phyloP scores from a whole-genome alignment of 768 basidiomycete species.

The Leccinum sublutescens region DNA sequence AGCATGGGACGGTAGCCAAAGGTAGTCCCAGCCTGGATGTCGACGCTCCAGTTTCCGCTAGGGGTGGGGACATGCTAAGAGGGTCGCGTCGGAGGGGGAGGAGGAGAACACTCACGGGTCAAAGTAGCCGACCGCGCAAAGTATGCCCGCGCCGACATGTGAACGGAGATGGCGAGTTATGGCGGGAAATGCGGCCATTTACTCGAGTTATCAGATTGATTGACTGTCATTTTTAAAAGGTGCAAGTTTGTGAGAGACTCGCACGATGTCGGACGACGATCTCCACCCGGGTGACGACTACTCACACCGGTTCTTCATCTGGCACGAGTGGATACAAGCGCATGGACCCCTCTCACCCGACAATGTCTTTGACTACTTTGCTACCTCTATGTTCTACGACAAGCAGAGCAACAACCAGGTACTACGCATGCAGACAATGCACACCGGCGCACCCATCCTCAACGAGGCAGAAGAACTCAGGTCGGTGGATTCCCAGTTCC shows the following conservation, averaged over 20 bases:
- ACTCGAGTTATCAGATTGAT: background rate
- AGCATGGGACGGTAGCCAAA: slow-evolving; percentile 47
- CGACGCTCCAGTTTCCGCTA: slow-evolving; percentile 45
- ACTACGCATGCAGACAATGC: slow-evolving; percentile 90
- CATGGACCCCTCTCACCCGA: slow-evolving; percentile 74
- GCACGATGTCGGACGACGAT: slow-evolving; percentile 50
- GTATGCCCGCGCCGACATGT: slow-evolving; percentile 41
- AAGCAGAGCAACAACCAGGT: slow-evolving; percentile 92
- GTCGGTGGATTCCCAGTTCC: slow-evolving; percentile 27
- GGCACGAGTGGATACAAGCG: slow-evolving; percentile 90
- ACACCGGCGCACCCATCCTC: slow-evolving; percentile 69
- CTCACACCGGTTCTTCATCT: slow-evolving; percentile 81
- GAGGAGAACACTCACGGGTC: slow-evolving; percentile 23
- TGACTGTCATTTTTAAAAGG: background rate
- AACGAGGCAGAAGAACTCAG: slow-evolving; percentile 87
- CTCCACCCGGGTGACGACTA: slow-evolving; percentile 81
- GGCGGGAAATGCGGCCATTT: background rate
- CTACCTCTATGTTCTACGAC: slow-evolving; percentile 91
- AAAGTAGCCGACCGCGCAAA: slow-evolving; percentile 38
- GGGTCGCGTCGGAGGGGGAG: background rate
- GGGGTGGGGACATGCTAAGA: background rate
- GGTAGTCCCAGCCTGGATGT: slow-evolving; percentile 40
- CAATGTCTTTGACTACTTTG: slow-evolving; percentile 89
- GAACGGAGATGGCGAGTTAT: slow-evolving; percentile 31
- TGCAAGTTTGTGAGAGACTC: background rate